Base-by-base conservation (phyloP, 768 basidiomycete species). In the Rhodocollybia butyracea region DNA sequence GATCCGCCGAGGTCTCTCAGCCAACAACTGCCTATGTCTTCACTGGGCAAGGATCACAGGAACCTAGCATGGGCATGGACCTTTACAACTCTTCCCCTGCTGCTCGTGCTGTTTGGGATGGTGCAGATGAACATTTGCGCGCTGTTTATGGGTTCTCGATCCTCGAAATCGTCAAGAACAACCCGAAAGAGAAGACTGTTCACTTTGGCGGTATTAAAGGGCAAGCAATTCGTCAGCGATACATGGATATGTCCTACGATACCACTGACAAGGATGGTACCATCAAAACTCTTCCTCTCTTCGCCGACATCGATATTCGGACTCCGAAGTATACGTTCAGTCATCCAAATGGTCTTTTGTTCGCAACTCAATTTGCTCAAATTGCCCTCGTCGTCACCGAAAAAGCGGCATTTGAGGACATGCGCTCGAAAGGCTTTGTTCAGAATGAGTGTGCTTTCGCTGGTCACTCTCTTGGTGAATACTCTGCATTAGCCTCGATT, bases 141-240 rank as follows among this genome's bases (percentile, higher is more conserved):
- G 88, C 91, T 26, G 93, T 95, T 4, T 98, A 99, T 64, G 97
- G 97, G 42, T 99, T 99, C 78, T 98, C 96, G 4, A 98, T 99
- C 68, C 78, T 98, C 64, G 95, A 99, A 69, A 97, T 99, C 62
- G 96, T 99, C 72, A 96, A 95, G 76, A 89, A 95, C 69, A 98
- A 98, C 69, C 95, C 96, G 19, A 97, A 94, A 79, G 86, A 91
- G 72, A 94, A 98, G 78, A 99, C 94, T 0, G 88, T 99, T 62
- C 96, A 99, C 72, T 99, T 99, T 61, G 97, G 97, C 77, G 97
- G 97, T 68, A 91, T 98, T 72, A 98, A 98, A 75, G 97, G 97
- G 38, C 96, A 98, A 68, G 95, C 88, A 2, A 98, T 98, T 60
- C 91, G 97, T 27, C 91, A 95, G 64, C 86, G 97, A n/a, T 99